These are phyloP conservation scores for Alliaria petiolata DNA, from an alignment of 345 rosid genomes.

Conservation along the genomic window DNA sequence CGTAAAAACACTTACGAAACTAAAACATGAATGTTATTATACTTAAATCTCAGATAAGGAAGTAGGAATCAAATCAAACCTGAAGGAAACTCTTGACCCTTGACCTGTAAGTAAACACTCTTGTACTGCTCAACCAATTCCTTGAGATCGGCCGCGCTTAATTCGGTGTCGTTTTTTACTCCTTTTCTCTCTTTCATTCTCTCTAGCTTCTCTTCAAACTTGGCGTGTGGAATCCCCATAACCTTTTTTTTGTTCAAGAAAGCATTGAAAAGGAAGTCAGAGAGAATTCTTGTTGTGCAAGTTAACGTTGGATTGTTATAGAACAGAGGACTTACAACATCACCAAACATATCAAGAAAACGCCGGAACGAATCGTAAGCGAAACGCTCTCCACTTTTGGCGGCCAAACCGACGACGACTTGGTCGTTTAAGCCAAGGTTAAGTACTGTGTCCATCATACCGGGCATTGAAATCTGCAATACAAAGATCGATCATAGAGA, in stretches of 20 bases:
- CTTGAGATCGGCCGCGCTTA: constrained; percentile 73
- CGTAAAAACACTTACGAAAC: neutral
- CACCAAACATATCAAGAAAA: constrained; percentile 92
- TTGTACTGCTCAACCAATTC: constrained; percentile 83
- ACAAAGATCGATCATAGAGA: neutral
- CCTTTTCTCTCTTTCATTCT: constrained; percentile 62
- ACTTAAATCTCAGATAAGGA: neutral
- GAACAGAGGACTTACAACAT: constrained; percentile 61
- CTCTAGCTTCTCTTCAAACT: constrained; percentile 74
- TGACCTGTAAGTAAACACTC: constrained; percentile 59
- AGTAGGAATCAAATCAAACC: constrained; percentile 35
- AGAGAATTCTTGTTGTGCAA: neutral
- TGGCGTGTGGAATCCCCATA: constrained; percentile 80
- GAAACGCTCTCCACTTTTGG: constrained; percentile 87
- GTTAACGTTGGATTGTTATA: neutral
- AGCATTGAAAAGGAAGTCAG: neutral
- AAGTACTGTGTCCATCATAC: constrained; percentile 99
- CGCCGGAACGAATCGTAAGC: constrained; percentile 90
- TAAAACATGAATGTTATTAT: neutral
- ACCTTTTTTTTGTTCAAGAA: constrained; percentile 46
- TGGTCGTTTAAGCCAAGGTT: constrained; percentile 89
- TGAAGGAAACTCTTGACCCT: constrained; percentile 75
- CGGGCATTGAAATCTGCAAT: constrained; percentile 87
- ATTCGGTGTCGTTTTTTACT: constrained; percentile 62
- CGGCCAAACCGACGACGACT: constrained; percentile 67